Conservation (phyloP, 208 protist species). For the Lotmaria passim region DNA sequence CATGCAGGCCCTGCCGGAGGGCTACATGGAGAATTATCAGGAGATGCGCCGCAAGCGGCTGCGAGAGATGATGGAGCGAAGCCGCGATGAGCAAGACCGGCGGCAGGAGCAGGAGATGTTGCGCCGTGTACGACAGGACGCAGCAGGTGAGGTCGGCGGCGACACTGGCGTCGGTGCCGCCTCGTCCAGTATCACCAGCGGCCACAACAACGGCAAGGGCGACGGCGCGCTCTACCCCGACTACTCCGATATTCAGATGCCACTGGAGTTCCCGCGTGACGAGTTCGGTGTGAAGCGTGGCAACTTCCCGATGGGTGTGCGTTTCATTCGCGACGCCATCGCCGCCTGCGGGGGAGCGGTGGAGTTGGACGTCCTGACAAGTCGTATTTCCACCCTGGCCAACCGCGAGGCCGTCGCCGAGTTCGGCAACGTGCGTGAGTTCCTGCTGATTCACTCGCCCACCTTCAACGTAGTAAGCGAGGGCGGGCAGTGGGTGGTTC, state of each 20-base stretch:
- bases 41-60: slow-evolving; percentile 78
- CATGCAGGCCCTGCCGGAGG: slow-evolving; percentile 77
- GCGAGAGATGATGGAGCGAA: slow-evolving; percentile 85
- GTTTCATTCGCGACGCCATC: slow-evolving; percentile 89
- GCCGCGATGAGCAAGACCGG: slow-evolving; percentile 75
- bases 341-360: slow-evolving; percentile 84
- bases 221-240: slow-evolving; percentile 34
- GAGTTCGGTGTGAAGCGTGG: slow-evolving; percentile 89
- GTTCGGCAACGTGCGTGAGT: slow-evolving; percentile 91
- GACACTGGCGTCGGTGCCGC: background rate
- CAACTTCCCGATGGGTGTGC: slow-evolving; percentile 90
- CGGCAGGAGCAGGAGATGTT: slow-evolving; percentile 76
- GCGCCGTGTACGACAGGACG: slow-evolving; percentile 47
- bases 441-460: slow-evolving; percentile 87
- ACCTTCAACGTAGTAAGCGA: slow-evolving; percentile 86
- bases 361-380: slow-evolving; percentile 88
- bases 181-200: slow-evolving; percentile 1
- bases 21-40: slow-evolving; percentile 69
- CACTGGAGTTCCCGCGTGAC: slow-evolving; percentile 87
- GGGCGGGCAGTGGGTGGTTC: slow-evolving; percentile 76
- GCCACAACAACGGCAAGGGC: background rate
- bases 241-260: slow-evolving; percentile 88
- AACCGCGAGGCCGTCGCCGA: slow-evolving; percentile 74
- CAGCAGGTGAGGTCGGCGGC: slow-evolving; percentile 11
- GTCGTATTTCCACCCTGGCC: slow-evolving; percentile 79